Evolutionary conservation across 164 flowering plant genomes (phyloP), one percentile per base, ranked within the genome.

Genomic region (Vitis amurensis): DNA sequence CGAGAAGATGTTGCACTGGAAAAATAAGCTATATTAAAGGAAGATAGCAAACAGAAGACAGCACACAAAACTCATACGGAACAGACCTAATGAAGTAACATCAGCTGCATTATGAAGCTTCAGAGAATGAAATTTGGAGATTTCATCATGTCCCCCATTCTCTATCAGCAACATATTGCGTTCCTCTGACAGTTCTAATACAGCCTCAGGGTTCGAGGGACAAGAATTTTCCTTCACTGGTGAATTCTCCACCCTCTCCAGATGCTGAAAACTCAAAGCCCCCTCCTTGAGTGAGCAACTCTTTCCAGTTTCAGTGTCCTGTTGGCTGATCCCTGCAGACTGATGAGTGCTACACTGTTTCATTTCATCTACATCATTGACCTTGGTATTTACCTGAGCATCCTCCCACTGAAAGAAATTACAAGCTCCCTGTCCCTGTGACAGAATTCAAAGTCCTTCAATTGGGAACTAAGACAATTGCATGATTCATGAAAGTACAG

Each of bases 371-470:
- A 3, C 5, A 14, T 15, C 63, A 37, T 9, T 61, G 9, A 65
- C 6, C 11, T 1, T 19, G 15, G 17, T 3, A 4, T 55, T 16
- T 8, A 55, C 15, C 48, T 29, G 14, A 30, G 8, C 1, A 73
- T 78, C 82, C 49, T 5, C 68, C 77, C 72, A 66, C 56, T 64
- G 78, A 29, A 60, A 64, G 68, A 80, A 82, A 16, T 56, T 66
- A 61, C 85, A 82, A 61, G 87, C 85, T 68, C 87, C 87, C 30
- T 76, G 71, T 64, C 80, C 82, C 84, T 82, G 72, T 23, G 59
- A 48, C 10, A 66, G 30, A 64, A 63, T 59, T 12, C 63, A 72
- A 7, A 58, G 11, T 8, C 19, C 67, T 59, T 61, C 12, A 67
- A 57, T n/a, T 11, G 5, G 37, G 61, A 12, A 13, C n/a, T 12